Conservation (phyloP, 805 yeast genomes). For the Wickerhamiella domercqiae region DNA sequence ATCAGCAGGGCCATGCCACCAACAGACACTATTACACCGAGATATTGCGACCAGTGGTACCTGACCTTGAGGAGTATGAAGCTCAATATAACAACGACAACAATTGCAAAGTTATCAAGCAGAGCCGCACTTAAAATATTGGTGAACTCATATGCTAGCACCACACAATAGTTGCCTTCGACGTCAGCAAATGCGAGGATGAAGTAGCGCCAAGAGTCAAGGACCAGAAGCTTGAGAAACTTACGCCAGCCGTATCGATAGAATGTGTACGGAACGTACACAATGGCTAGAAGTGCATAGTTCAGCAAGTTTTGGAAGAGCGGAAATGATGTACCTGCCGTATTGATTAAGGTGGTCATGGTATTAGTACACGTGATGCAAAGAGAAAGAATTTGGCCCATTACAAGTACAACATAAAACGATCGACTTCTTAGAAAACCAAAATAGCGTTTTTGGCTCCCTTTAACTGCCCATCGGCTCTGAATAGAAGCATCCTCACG, state of each 20-base stretch:
- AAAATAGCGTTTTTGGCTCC: constrained; percentile 13
- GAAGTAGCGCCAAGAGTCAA: constrained; percentile 31
- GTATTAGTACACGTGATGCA: constrained; percentile 31
- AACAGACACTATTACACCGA: constrained; percentile 28
- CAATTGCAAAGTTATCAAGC: constrained; percentile 32
- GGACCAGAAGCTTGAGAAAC: constrained; percentile 20
- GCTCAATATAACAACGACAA: constrained; percentile 29
- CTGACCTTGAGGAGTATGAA: constrained; percentile 29
- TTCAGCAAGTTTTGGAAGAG: constrained; percentile 31
- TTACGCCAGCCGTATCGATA: constrained; percentile 27
- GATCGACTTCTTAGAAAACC: constrained; percentile 22
- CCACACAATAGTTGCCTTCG: constrained; percentile 33
- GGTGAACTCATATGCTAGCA: constrained; percentile 31
- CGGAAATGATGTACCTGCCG: constrained; percentile 28
- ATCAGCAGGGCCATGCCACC: constrained; percentile 31
- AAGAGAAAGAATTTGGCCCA: constrained; percentile 30
- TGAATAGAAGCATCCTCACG: background rate
- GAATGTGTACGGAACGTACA: constrained; percentile 28
- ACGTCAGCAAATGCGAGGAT: constrained; percentile 31
- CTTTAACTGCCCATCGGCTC: background rate
- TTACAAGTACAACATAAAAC: constrained; percentile 29
- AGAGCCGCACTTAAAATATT: constrained; percentile 30
- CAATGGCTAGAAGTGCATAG: constrained; percentile 25
- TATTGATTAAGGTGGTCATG: constrained; percentile 27
- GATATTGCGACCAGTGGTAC: constrained; percentile 31